phyloP scores from a whole-genome alignment of 225 moss, liverwort and hornwort genomes.

The Sphagnum tenellum region DNA sequence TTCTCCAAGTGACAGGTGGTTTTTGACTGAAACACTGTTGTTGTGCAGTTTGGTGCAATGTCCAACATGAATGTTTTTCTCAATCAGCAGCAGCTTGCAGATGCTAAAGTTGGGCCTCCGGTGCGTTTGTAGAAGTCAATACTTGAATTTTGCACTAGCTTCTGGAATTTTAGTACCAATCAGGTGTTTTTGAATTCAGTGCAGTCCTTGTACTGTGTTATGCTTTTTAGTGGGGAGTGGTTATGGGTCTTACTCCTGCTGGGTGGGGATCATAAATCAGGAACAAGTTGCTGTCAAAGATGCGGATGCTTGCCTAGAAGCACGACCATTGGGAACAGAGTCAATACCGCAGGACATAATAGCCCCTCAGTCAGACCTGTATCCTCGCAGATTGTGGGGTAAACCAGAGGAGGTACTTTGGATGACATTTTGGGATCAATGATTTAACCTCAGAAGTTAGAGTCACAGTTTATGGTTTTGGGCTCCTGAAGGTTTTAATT shows the following conservation, averaged over 20 bases:
- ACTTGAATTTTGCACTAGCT: no score
- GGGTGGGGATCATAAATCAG: neutral
- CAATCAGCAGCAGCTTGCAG: neutral
- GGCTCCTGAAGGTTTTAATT: no score
- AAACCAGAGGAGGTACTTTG: conserved; percentile 3
- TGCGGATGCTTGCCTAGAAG: neutral
- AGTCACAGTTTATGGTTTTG: no score
- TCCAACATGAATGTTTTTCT: neutral
- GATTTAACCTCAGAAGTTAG: no score
- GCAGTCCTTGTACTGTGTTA: neutral
- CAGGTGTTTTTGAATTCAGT: no score
- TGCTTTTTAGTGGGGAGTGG: neutral
- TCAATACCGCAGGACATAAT: neutral
- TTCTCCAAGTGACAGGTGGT: no score
- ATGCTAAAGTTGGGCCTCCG: no score
- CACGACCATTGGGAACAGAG: conserved; percentile 4
- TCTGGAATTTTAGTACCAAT: neutral
- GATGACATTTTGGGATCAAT: no score
- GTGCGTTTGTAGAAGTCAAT: neutral
- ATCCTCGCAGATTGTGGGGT: conserved; percentile 9
- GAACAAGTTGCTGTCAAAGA: no score
- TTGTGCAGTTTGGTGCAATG: no score
- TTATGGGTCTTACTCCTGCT: no score
- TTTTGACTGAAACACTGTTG: no score
- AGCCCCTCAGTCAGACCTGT: neutral